These are phyloP conservation scores for Beauveria sp. DNA, from an alignment of 2,329 filamentous ascomycete genomes.

Conservation along the genomic window DNA sequence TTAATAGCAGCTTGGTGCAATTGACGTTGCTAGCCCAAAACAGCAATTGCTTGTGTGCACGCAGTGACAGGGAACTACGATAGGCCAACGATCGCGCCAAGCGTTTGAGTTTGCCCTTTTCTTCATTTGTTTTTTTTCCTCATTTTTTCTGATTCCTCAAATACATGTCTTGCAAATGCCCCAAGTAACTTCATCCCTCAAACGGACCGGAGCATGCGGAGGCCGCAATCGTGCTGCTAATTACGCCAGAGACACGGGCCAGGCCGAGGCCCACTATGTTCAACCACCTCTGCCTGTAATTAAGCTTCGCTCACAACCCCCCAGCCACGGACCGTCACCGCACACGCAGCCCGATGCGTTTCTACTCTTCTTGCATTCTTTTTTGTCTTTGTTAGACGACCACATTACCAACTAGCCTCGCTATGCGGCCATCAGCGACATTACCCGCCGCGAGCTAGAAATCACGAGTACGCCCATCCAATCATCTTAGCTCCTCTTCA, in stretches of 20 bases:
- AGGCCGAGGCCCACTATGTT: conserved; percentile 5
- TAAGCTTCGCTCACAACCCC: background rate
- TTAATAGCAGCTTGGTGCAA: background rate
- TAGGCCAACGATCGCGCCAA: no score
- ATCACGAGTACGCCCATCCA: background rate
- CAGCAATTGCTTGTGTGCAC: no score
- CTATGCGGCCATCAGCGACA: background rate
- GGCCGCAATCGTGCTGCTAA: background rate
- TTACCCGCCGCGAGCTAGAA: background rate
- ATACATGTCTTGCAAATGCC: background rate
- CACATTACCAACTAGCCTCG: background rate
- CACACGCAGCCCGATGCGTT: background rate
- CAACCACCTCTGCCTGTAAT: conserved; percentile 3
- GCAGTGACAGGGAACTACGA: no score
- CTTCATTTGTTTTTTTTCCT: no score
- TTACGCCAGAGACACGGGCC: conserved; percentile 1
- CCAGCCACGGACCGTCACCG: conserved; percentile 7
- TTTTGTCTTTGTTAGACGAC: background rate
- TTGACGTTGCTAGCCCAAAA: background rate
- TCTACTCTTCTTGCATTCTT: background rate
- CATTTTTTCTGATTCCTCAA: background rate
- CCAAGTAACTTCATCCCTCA: background rate
- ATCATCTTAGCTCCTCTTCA: background rate
- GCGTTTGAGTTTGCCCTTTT: background rate
- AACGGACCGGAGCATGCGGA: background rate